These are phyloP conservation scores for Sarocladium oryzae DNA, from an alignment of 2,329 filamentous ascomycete genomes.

Conservation along the genomic window DNA sequence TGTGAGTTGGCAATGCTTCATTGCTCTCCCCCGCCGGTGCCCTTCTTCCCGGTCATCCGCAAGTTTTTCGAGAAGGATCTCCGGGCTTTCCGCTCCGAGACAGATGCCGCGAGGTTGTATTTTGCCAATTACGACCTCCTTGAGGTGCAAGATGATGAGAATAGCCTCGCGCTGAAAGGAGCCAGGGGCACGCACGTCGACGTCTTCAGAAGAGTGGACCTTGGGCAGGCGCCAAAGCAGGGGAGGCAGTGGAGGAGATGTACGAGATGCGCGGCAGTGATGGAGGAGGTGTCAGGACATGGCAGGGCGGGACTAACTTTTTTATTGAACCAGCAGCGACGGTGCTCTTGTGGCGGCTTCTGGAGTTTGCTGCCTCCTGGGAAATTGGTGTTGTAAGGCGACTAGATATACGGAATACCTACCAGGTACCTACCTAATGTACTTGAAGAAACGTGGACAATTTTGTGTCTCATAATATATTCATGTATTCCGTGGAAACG, in stretches of 20 bases:
- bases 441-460: too few species aligned
- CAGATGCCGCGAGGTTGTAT: constrained; percentile 63
- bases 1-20: constrained; percentile 48
- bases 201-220: constrained; percentile 53
- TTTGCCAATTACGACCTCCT: constrained; percentile 67
- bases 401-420: too few species aligned
- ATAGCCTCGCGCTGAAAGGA: constrained; percentile 35
- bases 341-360: constrained; percentile 48
- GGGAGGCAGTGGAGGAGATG: constrained; percentile 30
- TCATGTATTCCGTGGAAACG: too few species aligned
- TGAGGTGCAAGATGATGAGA: constrained; percentile 53
- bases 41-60: constrained; percentile 53
- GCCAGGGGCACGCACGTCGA: constrained; percentile 39
- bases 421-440: too few species aligned
- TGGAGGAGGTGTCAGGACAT: constrained; percentile 48
- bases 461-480: too few species aligned
- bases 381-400: neutral
- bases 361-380: constrained; percentile 25
- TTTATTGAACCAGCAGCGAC: constrained; percentile 47
- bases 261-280: constrained; percentile 57
- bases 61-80: constrained; percentile 57
- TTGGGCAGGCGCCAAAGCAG: constrained; percentile 23
- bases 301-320: constrained; percentile 45
- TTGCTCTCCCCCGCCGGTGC: constrained; percentile 36
- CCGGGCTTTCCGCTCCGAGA: constrained; percentile 47